Evolutionary conservation across 257 asterid species (phyloP).

Genomic region (Datura wrightii): DNA sequence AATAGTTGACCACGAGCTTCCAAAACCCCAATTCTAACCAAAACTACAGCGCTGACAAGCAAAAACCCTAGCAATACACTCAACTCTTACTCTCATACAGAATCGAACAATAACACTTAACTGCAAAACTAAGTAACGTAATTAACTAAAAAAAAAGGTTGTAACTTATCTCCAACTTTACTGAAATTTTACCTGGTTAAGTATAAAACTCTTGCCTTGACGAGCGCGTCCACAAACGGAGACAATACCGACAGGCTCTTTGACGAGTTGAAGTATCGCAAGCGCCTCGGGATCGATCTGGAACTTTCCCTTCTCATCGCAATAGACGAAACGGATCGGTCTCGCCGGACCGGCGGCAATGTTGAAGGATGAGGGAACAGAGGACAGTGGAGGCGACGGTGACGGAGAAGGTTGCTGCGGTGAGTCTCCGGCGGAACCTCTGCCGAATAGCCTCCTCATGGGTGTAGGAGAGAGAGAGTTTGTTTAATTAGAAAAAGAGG

Average conservation of each 20-base stretch:
- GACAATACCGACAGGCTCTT: constrained; percentile 94
- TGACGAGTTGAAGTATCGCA: constrained; percentile 89
- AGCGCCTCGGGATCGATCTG: constrained; percentile 98
- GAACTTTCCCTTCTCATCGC: constrained; percentile 84
- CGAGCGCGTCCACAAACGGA: constrained; percentile 99
- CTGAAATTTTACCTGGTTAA: constrained; percentile 70
- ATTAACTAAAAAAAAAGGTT: not conserved
- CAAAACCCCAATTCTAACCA: constrained; percentile 18
- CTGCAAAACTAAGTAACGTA: not conserved
- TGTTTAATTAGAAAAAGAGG: constrained; percentile 26
- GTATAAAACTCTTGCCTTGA: constrained; percentile 90
- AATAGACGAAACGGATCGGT: constrained; percentile 88
- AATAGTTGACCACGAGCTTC: not conserved
- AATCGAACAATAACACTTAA: not conserved
- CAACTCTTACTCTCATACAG: not conserved
- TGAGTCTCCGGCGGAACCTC: constrained; percentile 62
- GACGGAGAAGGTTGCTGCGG: constrained; percentile 52
- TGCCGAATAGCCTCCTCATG: constrained; percentile 62
- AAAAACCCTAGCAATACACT: not conserved
- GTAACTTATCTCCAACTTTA: not conserved
- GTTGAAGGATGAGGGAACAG: constrained; percentile 45
- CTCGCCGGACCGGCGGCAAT: constrained; percentile 81
- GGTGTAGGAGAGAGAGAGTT: not conserved
- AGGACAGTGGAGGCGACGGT: constrained; percentile 44
- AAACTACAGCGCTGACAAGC: constrained; percentile 15